Conservation (phyloP, 2,329 filamentous ascomycete species). For the Ophiostoma perfectum region DNA sequence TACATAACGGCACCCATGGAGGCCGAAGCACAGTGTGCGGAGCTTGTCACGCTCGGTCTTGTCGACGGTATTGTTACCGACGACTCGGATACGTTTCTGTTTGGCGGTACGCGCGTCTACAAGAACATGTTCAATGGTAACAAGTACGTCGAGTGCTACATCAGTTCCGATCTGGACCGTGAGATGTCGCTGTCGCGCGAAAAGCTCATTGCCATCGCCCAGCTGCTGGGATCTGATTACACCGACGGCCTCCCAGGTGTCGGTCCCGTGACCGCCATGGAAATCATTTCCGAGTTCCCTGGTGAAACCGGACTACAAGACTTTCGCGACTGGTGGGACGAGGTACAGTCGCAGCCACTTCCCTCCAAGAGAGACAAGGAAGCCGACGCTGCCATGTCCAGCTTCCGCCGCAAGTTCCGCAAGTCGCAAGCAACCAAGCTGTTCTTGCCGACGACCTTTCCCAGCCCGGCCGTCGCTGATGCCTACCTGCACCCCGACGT, state of each 20-base stretch:
- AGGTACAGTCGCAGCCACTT: constrained; percentile 56
- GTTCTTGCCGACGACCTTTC: constrained; percentile 77
- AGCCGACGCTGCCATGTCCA: constrained; percentile 48
- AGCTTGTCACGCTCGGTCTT: constrained; percentile 76
- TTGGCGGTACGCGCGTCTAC: constrained; percentile 92
- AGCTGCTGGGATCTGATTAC: constrained; percentile 90
- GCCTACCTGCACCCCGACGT: constrained; percentile 87
- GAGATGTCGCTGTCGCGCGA: constrained; percentile 83
- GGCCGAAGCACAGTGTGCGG: constrained; percentile 94
- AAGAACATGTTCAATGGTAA: constrained; percentile 99
- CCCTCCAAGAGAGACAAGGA: constrained; percentile 52
- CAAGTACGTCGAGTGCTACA: constrained; percentile 96
- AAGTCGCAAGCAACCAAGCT: constrained; percentile 74
- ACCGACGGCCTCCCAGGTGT: constrained; percentile 87
- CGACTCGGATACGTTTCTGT: constrained; percentile 93
- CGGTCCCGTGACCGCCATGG: constrained; percentile 88
- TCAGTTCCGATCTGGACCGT: constrained; percentile 74
- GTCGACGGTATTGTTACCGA: constrained; percentile 98
- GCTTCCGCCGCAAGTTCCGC: constrained; percentile 82
- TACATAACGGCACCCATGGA: constrained; percentile 99
- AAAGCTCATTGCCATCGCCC: constrained; percentile 83
- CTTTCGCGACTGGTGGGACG: constrained; percentile 84
- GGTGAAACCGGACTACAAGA: constrained; percentile 55
- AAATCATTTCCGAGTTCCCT: constrained; percentile 87
- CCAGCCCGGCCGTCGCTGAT: constrained; percentile 67